Percentiles rank a stretch among this genome's conserved stretches.
Evolutionary conservation across 805 yeast species (phyloP).

Genomic region (Zygotorulaspora danielsina): DNA sequence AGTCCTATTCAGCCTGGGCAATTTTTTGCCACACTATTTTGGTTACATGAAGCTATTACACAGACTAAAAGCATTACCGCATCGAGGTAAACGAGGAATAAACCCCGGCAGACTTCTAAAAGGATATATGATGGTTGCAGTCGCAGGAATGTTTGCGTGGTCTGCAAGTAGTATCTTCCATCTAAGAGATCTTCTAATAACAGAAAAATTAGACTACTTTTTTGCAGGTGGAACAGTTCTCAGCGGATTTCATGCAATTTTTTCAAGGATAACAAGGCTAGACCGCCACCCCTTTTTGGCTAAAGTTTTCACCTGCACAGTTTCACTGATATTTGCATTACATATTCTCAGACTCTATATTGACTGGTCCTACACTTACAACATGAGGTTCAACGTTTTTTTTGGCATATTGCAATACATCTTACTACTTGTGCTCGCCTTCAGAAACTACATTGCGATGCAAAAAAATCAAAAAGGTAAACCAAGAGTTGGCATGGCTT

Average conservation of each 20-base stretch:
- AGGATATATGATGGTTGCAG: constrained; percentile 40
- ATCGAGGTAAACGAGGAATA: constrained; percentile 11
- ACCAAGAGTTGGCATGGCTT: constrained; percentile 3
- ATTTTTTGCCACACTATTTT: constrained; percentile 59
- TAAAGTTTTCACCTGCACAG: constrained; percentile 37
- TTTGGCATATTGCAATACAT: constrained; percentile 75
- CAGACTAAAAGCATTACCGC: constrained; percentile 17
- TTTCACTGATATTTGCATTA: constrained; percentile 48
- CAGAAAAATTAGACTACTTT: constrained; percentile 87
- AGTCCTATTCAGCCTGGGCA: constrained; percentile 69
- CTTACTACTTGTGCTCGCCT: constrained; percentile 32
- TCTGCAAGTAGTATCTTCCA: constrained; percentile 80
- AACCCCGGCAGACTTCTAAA: constrained; percentile 14
- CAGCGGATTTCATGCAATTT: constrained; percentile 68
- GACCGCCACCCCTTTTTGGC: constrained; percentile 41
- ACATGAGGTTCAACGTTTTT: constrained; percentile 82
- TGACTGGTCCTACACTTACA: constrained; percentile 89
- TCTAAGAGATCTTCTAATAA: constrained; percentile 68
- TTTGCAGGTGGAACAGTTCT: constrained; percentile 89
- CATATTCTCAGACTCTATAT: constrained; percentile 64
- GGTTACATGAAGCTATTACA: constrained; percentile 39
- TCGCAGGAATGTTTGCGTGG: constrained; percentile 85
- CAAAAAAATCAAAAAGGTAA: constrained; percentile 10
- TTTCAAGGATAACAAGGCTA: constrained; percentile 55
- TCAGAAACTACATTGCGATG: constrained; percentile 31